Conservation (phyloP, 495 filamentous ascomycete species). For the Annulohypoxylon stygium region DNA sequence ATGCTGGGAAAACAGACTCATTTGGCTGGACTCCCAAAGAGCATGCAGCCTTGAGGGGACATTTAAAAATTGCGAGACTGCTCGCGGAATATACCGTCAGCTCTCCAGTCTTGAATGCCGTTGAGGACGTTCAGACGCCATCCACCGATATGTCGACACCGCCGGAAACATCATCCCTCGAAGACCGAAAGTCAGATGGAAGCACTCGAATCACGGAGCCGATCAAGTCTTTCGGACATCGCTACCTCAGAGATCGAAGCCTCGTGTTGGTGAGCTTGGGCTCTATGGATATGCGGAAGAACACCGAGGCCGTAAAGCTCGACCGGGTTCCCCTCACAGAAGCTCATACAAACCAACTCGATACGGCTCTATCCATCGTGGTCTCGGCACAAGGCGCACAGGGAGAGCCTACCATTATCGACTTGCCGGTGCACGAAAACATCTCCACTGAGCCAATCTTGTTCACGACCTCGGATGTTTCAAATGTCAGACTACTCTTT, state of each 20-base stretch:
- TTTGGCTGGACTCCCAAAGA: slow-evolving; percentile 97
- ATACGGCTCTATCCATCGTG: slow-evolving; percentile 92
- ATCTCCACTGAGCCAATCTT: slow-evolving; percentile 92
- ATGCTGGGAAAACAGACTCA: slow-evolving; percentile 77
- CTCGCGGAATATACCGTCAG: slow-evolving; percentile 59
- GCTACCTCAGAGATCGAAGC: slow-evolving; percentile 89
- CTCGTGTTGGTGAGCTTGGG: slow-evolving; percentile 94
- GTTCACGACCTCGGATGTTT: slow-evolving; percentile 81
- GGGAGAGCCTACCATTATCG: slow-evolving; percentile 88
- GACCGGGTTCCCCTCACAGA: slow-evolving; percentile 87
- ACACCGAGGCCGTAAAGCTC: slow-evolving; percentile 83
- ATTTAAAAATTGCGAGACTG: slow-evolving; percentile 79
- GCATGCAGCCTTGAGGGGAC: slow-evolving; percentile 89
- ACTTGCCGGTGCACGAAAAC: slow-evolving; percentile 93
- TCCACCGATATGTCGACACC: slow-evolving; percentile 57
- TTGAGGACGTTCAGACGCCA: slow-evolving; percentile 52
- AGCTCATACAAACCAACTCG: slow-evolving; percentile 91
- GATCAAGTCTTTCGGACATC: slow-evolving; percentile 94
- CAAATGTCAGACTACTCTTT: slow-evolving; percentile 89
- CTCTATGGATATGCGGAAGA: slow-evolving; percentile 91
- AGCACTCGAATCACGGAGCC: slow-evolving; percentile 70
- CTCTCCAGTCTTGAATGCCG: slow-evolving; percentile 23
- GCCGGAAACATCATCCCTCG: slow-evolving; percentile 65
- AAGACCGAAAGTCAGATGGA: slow-evolving; percentile 61
- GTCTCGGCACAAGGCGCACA: slow-evolving; percentile 89